Base-by-base conservation (phyloP, 2,329 filamentous ascomycete genomes). In the Scleromitrula shiraiana region DNA sequence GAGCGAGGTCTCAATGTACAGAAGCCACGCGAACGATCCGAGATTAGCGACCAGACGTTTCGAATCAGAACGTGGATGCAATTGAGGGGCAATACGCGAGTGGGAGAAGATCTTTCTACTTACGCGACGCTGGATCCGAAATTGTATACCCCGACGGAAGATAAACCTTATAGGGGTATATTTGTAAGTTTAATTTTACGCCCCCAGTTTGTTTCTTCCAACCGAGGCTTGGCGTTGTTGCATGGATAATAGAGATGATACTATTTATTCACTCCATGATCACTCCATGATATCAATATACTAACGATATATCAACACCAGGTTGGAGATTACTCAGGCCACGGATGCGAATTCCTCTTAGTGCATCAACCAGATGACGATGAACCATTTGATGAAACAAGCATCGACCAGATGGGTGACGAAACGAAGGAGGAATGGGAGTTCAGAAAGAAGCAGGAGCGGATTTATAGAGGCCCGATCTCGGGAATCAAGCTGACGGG, bases 401-500 rank as follows among this genome's bases (percentile, higher is more conserved):
- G 67, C 1, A 61, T 78, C 5, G 68, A 67, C 38, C 46, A 55
- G 7, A 61, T 66, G 1, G 59, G 57, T 10, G 41, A 35, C 10
- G 75, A 82, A 56, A 67, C 67, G 5, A 65, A 70, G 14, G 65
- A 68, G 8, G 67, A 66, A n/a, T 78, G 70, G 63, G 59, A 71
- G 27, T 57, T 60, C 29, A 68, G 75, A 15, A 70, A 71, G 41
- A 60, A 64, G 1, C 67, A 73, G 12, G 69, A 71, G 22, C 67
- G 69, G 12, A 69, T 78, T 1, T 80, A 85, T 55, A 72, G 71
- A 10, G 88, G 88, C 4, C 73, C 80, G 2, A 65, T 97, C 3
- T 82, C 90, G 64, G 91, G 85, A 0, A 81, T 96, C 61, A 97
- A 97, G 64, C 70, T 98, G 27, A 97, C 91, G 0, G 91, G 91